Evolutionary conservation across 108 stramenopile genomes (phyloP).

Genomic region (Poteriospumella lacustris): DNA sequence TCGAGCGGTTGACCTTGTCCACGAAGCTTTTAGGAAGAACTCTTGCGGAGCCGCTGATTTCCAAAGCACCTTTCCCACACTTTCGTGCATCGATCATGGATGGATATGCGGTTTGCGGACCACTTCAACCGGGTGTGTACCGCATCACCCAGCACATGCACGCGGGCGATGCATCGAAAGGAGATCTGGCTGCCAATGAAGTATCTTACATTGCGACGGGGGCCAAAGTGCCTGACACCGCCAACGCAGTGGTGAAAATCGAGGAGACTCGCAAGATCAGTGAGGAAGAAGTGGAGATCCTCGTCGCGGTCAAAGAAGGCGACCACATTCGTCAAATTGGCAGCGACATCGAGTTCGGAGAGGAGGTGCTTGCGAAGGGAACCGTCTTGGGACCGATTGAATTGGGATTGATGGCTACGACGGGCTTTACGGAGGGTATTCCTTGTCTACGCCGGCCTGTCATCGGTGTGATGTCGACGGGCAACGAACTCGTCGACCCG

Average conservation of each 20-base stretch:
- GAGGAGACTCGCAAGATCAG: background rate
- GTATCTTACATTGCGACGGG: conserved; percentile 55
- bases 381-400: conserved; percentile 32
- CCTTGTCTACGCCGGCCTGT: conserved; percentile 10
- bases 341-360: conserved; percentile 35
- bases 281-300: background rate
- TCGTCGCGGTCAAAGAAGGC: conserved; percentile 19
- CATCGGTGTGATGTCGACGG: conserved; percentile 72
- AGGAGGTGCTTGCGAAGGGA: conserved; percentile 30
- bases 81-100: conserved; percentile 54
- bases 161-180: background rate
- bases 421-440: conserved; percentile 32
- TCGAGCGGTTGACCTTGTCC: background rate
- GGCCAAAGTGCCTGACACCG: conserved; percentile 42
- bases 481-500: conserved; percentile 60
- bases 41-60: conserved; percentile 23
- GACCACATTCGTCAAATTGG: conserved; percentile 43
- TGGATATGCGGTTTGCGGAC: conserved; percentile 53
- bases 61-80: conserved; percentile 34
- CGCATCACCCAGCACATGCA: background rate
- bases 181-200: conserved; percentile 22
- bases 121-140: conserved; percentile 4
- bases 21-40: background rate
- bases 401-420: conserved; percentile 44
- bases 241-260: conserved; percentile 50